phyloP scores from a whole-genome alignment of 164 flowering plant genomes.

The Buxus sempervirens region DNA sequence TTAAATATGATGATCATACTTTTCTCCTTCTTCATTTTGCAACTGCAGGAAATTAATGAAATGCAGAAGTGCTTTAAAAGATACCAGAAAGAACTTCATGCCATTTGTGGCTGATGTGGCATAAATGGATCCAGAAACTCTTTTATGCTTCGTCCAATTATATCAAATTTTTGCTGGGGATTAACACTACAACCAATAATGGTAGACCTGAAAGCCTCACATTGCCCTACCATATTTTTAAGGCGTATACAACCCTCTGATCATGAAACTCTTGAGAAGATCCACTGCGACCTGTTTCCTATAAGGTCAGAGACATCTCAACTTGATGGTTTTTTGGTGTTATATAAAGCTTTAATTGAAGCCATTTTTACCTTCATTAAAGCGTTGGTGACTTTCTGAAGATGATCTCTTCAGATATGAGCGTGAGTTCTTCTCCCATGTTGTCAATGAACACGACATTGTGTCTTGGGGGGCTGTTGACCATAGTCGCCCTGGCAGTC shows the following conservation, averaged over 20 bases:
- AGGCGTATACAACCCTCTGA: slow-evolving; percentile 82
- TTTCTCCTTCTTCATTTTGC: not conserved
- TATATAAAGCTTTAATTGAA: not conserved
- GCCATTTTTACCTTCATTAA: not conserved
- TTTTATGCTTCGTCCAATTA: slow-evolving; percentile 18
- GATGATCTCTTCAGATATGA: slow-evolving; percentile 65
- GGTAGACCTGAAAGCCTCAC: slow-evolving; percentile 45
- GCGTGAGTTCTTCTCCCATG: slow-evolving; percentile 84
- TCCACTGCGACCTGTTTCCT: slow-evolving; percentile 79
- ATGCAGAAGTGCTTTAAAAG: not conserved
- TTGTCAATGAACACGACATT: slow-evolving; percentile 74
- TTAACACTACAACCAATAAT: slow-evolving; percentile 35
- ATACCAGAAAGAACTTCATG: slow-evolving; percentile 18
- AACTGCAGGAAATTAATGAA: slow-evolving; percentile 3
- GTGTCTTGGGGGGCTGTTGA: slow-evolving; percentile 98
- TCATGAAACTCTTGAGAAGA: slow-evolving; percentile 57
- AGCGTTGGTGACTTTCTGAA: slow-evolving; percentile 5
- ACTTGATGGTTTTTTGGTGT: not conserved
- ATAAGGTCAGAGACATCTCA: slow-evolving; percentile 55
- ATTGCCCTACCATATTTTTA: slow-evolving; percentile 54
- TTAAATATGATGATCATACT: no score
- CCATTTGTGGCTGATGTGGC: slow-evolving; percentile 26
- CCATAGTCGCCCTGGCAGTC: slow-evolving; percentile 52
- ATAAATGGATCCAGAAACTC: slow-evolving; percentile 43
- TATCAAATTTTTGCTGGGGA: slow-evolving; percentile 37